Evolutionary conservation across 371 early-diverging fungal species (phyloP), one percentile per base, ranked within the genome.

Genomic region (Circinella umbellata): DNA sequence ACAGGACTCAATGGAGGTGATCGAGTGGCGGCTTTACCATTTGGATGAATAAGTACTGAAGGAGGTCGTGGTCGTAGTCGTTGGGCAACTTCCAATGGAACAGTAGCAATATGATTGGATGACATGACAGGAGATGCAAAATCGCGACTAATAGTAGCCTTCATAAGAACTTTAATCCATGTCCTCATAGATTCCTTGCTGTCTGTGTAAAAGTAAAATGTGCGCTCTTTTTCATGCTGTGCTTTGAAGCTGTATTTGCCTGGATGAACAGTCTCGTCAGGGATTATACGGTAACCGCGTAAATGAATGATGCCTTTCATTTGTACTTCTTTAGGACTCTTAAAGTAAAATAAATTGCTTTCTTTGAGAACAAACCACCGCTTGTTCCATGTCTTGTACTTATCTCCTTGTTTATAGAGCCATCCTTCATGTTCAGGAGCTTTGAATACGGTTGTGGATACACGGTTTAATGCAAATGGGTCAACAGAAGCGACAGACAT

Each of bases 291-390:
- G 67, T 84, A 85, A 3, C 85, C 86, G 37, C 79, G 67, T 48
- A 87, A 54, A 65, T 87, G 76, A 46, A 85, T 81, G 27, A 81
- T 77, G 42, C 83, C 80, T 59, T 82, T 82, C 77, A 81, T 79
- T 39, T 76, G 76, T n/a, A 75, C 76, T 61, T 86, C 82, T 78
- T 86, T 88, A 18, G 88, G 88, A 10, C 87, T 84, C 63, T 90
- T 89, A 63, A 90, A 89, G 68, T 90, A 88, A 67, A 85, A 89
- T 18, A 92, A 75, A 27, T 87, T 84, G 8, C 81, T 73, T 0
- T 89, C 90, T 66, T 90, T 90, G 46, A 92, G 76, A 38, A 90
- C 88, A 72, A 88, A 92, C 88, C 87, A 92, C 7, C 92, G 84
- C 47, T 81, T 84, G 71, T 90, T 90, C 90, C 90, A 92, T 11